A percentile compares a stretch with the other conserved stretches of the same genome.
These are phyloP conservation scores for Oryza brachyantha DNA, from an alignment of 176 grass and related monocot species.

Conservation along the genomic window DNA sequence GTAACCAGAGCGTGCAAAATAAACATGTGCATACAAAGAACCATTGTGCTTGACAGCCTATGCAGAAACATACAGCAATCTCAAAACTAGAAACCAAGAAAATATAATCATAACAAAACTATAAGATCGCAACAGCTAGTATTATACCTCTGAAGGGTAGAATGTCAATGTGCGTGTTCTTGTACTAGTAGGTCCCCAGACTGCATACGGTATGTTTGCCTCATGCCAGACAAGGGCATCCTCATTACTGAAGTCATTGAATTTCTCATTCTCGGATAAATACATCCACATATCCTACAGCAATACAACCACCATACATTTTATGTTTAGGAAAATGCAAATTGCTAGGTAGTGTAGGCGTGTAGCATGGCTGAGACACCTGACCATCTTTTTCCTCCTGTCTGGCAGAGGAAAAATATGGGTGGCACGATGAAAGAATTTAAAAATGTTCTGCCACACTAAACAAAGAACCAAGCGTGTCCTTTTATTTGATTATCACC, in stretches of 20 bases:
- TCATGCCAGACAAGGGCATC: slow-evolving; percentile 97
- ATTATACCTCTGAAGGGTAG: slow-evolving; percentile 83
- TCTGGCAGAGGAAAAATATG: background rate
- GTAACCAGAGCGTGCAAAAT: slow-evolving; percentile 90
- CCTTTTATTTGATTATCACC: background rate
- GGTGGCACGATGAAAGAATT: background rate
- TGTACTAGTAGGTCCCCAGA: slow-evolving; percentile 70
- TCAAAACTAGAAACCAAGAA: background rate
- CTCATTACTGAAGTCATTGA: slow-evolving; percentile 84
- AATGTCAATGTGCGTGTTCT: slow-evolving; percentile 69
- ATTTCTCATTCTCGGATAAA: slow-evolving; percentile 84
- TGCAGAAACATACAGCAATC: background rate
- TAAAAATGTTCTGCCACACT: background rate
- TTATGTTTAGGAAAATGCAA: slow-evolving; percentile 15
- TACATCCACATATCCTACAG: slow-evolving; percentile 99
- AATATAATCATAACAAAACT: background rate
- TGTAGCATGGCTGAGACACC: background rate
- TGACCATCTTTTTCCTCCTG: too few species aligned
- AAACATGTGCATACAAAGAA: slow-evolving; percentile 96
- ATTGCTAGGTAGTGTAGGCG: background rate
- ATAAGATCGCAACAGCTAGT: background rate
- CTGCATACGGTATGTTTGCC: slow-evolving; percentile 94
- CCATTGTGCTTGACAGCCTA: slow-evolving; percentile 95
- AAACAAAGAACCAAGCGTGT: background rate
- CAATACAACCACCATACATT: slow-evolving; percentile 23